These are phyloP conservation scores for Fusarium equiseti DNA, from an alignment of 2,329 filamentous ascomycete genomes.

Conservation along the genomic window DNA sequence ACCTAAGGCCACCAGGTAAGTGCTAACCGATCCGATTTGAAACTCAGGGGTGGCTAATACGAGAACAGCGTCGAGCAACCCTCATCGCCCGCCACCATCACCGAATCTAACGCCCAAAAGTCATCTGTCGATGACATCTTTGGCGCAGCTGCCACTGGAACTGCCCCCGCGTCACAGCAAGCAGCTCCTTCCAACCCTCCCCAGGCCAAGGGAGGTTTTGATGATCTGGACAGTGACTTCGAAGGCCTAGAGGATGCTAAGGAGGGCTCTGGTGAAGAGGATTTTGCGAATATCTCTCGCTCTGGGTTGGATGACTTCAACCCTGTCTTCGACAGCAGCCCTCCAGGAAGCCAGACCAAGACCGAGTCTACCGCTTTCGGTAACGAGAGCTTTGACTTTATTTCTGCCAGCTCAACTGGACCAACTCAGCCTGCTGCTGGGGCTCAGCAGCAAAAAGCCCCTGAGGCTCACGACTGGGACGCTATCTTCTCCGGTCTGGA, in stretches of 20 bases:
- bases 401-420: constrained; percentile 54
- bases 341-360: constrained; percentile 66
- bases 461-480: constrained; percentile 86
- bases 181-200: constrained; percentile 52
- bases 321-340: constrained; percentile 80
- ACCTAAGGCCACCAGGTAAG: constrained; percentile 46
- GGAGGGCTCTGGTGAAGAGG: constrained; percentile 82
- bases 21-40: neutral
- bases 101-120: constrained; percentile 47
- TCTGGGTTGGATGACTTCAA: constrained; percentile 84
- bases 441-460: constrained; percentile 54
- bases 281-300: constrained; percentile 80
- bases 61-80: constrained; percentile 47
- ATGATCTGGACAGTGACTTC: constrained; percentile 84
- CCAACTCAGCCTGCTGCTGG: constrained; percentile 55
- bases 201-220: constrained; percentile 68
- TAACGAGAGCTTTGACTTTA: constrained; percentile 71
- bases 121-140: constrained; percentile 59
- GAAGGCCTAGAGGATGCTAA: constrained; percentile 87
- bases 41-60: constrained; percentile 16
- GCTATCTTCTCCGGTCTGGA: constrained; percentile 89
- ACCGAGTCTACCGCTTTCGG: constrained; percentile 65
- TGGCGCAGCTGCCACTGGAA: constrained; percentile 50
- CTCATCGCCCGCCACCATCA: constrained; percentile 51
- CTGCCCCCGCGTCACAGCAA: constrained; percentile 46